Evolutionary conservation across 1,139 yeast species (phyloP).

Genomic region (Hansenula lynferdii): DNA sequence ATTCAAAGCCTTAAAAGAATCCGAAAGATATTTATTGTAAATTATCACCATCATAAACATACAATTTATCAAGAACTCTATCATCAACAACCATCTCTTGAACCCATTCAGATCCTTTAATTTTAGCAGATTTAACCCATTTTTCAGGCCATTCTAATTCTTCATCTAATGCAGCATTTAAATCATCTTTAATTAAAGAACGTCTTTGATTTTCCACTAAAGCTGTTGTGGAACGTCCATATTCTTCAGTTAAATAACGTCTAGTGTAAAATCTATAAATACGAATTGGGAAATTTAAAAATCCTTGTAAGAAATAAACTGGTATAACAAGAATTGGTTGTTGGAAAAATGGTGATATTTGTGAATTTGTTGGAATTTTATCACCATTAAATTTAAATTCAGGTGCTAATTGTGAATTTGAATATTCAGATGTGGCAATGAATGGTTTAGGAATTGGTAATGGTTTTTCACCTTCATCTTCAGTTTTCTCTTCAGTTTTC

Average conservation of each 20-base stretch:
- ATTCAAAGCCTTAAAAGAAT: no score
- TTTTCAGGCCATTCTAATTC: conserved; percentile 87
- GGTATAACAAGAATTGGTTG: conserved; percentile 75
- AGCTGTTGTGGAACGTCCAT: conserved; percentile 56
- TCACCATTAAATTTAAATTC: conserved; percentile 39
- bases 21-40: conserved; percentile 38
- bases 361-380: conserved; percentile 25
- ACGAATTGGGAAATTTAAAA: conserved; percentile 69
- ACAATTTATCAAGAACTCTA: conserved; percentile 52
- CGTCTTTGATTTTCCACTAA: conserved; percentile 54
- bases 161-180: conserved; percentile 56
- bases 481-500: neutral
- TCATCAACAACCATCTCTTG: conserved; percentile 69
- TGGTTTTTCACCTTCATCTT: conserved; percentile 23
- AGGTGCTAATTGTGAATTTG: conserved; percentile 50
- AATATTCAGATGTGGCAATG: conserved; percentile 53
- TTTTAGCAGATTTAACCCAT: conserved; percentile 74
- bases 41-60: conserved; percentile 38
- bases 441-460: conserved; percentile 59
- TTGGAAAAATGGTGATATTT: conserved; percentile 56
- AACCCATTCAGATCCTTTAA: conserved; percentile 83
- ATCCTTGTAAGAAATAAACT: conserved; percentile 74
- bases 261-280: conserved; percentile 75
- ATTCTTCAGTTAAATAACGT: conserved; percentile 66
- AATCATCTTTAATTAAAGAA: conserved; percentile 50